phyloP scores from a whole-genome alignment of 2,329 filamentous ascomycete genomes.

The Paracorniculantispora psalliotae region DNA sequence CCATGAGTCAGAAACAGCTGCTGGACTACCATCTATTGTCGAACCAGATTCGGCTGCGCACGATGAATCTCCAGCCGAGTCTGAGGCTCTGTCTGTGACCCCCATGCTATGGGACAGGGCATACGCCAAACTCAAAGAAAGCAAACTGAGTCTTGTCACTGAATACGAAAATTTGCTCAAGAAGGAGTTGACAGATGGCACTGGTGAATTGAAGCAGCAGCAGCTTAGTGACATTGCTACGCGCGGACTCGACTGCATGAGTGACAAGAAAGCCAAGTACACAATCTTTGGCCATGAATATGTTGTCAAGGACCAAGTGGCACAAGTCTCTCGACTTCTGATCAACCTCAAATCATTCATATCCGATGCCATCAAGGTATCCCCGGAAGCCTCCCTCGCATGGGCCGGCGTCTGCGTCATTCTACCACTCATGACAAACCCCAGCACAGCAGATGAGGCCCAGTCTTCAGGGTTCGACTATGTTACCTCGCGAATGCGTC shows the following conservation, averaged over 20 bases:
- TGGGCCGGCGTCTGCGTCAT: constrained; percentile 33
- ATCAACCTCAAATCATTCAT: constrained; percentile 22
- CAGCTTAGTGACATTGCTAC: constrained; percentile 15
- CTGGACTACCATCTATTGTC: too few relatives aligned
- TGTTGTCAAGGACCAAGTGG: constrained; percentile 19
- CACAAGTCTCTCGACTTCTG: constrained; percentile 18
- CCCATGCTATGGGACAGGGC: constrained; percentile 23
- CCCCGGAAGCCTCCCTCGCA: constrained; percentile 27
- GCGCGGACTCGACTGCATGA: constrained; percentile 16
- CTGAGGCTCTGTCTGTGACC: neutral
- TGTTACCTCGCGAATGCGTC: constrained; percentile 26
- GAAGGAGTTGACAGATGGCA: neutral
- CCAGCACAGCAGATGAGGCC: constrained; percentile 23
- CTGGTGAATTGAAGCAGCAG: neutral
- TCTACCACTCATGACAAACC: constrained; percentile 31
- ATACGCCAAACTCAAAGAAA: constrained; percentile 21
- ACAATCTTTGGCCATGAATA: constrained; percentile 20
- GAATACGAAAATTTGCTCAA: constrained; percentile 23
- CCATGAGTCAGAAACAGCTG: too few relatives aligned
- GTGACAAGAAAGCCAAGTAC: constrained; percentile 15
- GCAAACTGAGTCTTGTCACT: constrained; percentile 17
- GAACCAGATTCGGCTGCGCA: neutral
- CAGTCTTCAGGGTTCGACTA: constrained; percentile 30
- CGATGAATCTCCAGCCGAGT: neutral
- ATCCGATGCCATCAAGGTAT: constrained; percentile 24